Conservation (phyloP, 1,284 basidiomycete genomes). For the Ceratobasidium sp. region DNA sequence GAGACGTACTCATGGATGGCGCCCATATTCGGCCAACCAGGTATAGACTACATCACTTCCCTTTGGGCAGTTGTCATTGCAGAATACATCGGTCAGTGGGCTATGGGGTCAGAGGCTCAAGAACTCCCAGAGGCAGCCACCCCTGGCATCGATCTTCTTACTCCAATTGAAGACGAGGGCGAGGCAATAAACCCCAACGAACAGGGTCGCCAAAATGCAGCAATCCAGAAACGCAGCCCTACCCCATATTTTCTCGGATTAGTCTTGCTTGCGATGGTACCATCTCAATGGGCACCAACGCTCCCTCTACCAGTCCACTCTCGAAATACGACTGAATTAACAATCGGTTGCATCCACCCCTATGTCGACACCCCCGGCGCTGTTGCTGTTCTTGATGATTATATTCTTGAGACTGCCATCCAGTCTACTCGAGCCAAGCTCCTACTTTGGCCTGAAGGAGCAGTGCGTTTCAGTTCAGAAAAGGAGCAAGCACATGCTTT, state of each 20-base stretch:
- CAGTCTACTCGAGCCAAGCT: conserved; percentile 66
- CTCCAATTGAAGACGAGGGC: conserved; percentile 15
- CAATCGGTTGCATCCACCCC: conserved; percentile 70
- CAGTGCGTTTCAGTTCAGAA: conserved; percentile 71
- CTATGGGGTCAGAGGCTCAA: conserved; percentile 63
- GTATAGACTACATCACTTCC: conserved; percentile 77
- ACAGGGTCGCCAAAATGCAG: too few species aligned
- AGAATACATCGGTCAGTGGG: conserved; percentile 68
- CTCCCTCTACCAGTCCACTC: conserved; percentile 65
- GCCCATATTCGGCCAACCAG: conserved; percentile 68
- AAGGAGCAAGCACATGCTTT: conserved; percentile 68
- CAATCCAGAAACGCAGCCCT: not conserved
- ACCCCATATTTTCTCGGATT: conserved; percentile 63
- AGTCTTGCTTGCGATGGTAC: conserved; percentile 61
- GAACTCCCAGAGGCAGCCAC: conserved; percentile 47
- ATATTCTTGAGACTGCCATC: conserved; percentile 67
- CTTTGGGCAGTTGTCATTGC: conserved; percentile 77
- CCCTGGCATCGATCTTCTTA: conserved; percentile 6
- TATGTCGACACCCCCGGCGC: conserved; percentile 53
- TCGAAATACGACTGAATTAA: conserved; percentile 66
- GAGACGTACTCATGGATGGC: conserved; percentile 73
- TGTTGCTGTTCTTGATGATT: conserved; percentile 70
- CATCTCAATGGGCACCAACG: conserved; percentile 63
- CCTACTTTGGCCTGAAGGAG: conserved; percentile 85
- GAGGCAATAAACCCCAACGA: conserved; percentile 19